Evolutionary conservation across 2,329 filamentous ascomycete species (phyloP).

Genomic region (Colletotrichum nymphaeae): DNA sequence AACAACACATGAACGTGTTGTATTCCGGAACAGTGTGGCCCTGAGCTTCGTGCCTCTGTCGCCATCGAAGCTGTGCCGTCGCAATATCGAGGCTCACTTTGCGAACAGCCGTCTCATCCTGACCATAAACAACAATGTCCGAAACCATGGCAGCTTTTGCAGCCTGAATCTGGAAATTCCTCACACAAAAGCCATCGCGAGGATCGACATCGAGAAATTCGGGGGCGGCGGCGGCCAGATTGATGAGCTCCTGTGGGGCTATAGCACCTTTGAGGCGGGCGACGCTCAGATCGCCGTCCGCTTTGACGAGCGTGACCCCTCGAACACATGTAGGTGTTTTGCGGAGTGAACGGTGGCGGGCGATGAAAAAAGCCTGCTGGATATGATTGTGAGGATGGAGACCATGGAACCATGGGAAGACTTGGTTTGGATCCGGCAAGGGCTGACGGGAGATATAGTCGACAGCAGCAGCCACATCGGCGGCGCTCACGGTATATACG

Average conservation of each 20-base stretch:
- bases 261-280: constrained; percentile 90
- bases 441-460: constrained; percentile 83
- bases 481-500: constrained; percentile 79
- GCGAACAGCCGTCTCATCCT: constrained; percentile 70
- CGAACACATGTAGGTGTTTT: constrained; percentile 82
- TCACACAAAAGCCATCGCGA: constrained; percentile 89
- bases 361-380: constrained; percentile 87
- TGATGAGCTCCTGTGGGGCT: constrained; percentile 82
- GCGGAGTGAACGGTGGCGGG: constrained; percentile 76
- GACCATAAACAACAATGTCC: constrained; percentile 92
- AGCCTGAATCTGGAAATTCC: constrained; percentile 97
- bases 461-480: constrained; percentile 76
- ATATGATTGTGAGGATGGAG: constrained; percentile 89
- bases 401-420: constrained; percentile 97
- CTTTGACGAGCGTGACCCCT: constrained; percentile 87
- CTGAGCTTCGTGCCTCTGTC: constrained; percentile 69
- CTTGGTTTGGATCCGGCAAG: constrained; percentile 83
- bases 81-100: constrained; percentile 78
- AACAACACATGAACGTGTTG: constrained; percentile 83
- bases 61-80: constrained; percentile 81
- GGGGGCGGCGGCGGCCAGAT: constrained; percentile 53
- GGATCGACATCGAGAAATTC: constrained; percentile 89
- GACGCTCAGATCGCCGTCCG: constrained; percentile 79
- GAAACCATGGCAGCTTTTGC: constrained; percentile 89
- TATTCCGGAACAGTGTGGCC: constrained; percentile 71